These are phyloP conservation scores for Diaporthe sp. DNA, from an alignment of 2,329 filamentous ascomycete species.

Conservation along the genomic window DNA sequence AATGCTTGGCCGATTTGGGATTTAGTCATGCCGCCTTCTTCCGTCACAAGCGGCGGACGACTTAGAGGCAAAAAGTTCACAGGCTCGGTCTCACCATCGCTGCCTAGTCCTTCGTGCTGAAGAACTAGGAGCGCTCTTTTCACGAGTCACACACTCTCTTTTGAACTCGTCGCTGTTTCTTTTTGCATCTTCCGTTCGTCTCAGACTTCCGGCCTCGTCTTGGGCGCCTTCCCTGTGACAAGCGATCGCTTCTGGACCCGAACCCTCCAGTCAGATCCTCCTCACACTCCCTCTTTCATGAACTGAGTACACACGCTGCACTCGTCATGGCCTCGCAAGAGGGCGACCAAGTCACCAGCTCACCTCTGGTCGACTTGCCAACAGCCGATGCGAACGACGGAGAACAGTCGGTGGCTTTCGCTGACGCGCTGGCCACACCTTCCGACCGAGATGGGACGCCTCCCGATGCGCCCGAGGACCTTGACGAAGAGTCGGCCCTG, in stretches of 20 bases:
- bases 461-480: slow-evolving; percentile 40
- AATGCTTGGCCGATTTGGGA: slow-evolving; percentile 18
- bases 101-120: slow-evolving; percentile 4
- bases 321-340: slow-evolving; percentile 24
- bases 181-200: not conserved
- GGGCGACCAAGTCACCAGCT: slow-evolving; percentile 5
- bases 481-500: slow-evolving; percentile 73
- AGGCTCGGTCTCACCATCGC: not conserved
- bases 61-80: not conserved
- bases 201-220: not conserved
- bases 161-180: not conserved
- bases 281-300: slow-evolving; percentile 12
- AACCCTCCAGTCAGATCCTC: not conserved
- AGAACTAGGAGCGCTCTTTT: not conserved
- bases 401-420: slow-evolving; percentile 13
- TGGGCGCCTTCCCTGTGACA: not conserved
- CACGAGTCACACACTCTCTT: not conserved
- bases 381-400: not conserved
- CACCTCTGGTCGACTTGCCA: not conserved
- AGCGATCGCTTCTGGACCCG: not conserved
- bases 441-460: slow-evolving; percentile 32
- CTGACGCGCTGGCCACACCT: slow-evolving; percentile 9
- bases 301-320: not conserved
- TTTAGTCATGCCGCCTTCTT: slow-evolving; percentile 24
- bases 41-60: slow-evolving; percentile 15